Percentiles rank a stretch among this genome's conserved stretches.
phyloP scores from a whole-genome alignment of 139 green algal genomes.

The Spirogloea muscicola region DNA sequence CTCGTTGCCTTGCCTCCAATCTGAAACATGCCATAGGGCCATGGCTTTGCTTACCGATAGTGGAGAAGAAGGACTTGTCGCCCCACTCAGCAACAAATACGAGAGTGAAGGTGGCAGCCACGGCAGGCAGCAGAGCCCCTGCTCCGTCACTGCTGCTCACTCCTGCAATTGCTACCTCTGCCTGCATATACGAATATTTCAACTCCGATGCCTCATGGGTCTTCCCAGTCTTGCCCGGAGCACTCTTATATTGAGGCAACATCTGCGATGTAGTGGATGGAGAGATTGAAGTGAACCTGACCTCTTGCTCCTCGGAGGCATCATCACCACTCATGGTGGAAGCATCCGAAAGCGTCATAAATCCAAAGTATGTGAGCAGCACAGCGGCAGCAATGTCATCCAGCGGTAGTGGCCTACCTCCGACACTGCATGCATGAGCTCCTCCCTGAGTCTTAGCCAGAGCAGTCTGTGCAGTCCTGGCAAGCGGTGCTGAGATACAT shows the following conservation, averaged over 20 bases:
- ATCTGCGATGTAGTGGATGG: too few species aligned
- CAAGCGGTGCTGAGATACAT: too few species aligned
- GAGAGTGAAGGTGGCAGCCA: constrained; percentile 82
- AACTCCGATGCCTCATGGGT: too few species aligned
- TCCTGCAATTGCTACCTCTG: constrained; percentile 58
- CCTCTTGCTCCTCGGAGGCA: constrained; percentile 20
- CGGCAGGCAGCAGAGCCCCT: background rate
- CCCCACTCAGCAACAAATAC: constrained; percentile 98
- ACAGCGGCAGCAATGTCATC: constrained; percentile 32
- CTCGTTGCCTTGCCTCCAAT: background rate
- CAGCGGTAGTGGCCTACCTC: too few species aligned
- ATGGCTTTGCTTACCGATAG: constrained; percentile 61
- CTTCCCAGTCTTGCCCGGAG: too few species aligned
- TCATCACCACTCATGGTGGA: constrained; percentile 5
- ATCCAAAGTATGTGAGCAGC: constrained; percentile 39
- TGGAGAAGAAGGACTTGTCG: constrained; percentile 98
- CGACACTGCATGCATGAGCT: too few species aligned
- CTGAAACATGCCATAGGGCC: background rate
- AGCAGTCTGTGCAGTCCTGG: too few species aligned
- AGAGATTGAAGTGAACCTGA: background rate
- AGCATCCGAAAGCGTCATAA: constrained; percentile 31
- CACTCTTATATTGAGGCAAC: too few species aligned
- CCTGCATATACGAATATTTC: too few species aligned
- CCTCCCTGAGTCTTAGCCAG: too few species aligned
- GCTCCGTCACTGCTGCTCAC: constrained; percentile 21